Percentiles rank a stretch among this genome's conserved stretches.
phyloP scores from a whole-genome alignment of 2,329 filamentous ascomycete genomes.

The Botrytis tulipae region DNA sequence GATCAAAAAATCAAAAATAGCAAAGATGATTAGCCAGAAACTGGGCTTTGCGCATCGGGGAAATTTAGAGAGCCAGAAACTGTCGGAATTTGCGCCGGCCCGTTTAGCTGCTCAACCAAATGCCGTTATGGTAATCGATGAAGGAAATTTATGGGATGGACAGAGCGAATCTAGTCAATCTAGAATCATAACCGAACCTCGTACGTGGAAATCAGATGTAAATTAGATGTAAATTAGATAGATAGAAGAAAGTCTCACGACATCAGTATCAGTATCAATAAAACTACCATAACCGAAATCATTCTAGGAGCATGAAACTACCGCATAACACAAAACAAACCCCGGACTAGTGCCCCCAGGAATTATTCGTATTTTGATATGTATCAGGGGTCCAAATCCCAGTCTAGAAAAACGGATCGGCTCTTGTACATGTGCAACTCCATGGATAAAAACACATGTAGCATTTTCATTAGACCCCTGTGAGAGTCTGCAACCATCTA shows the following conservation, averaged over 20 bases:
- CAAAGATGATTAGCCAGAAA: background rate
- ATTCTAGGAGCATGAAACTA: background rate
- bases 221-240: background rate
- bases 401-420: background rate
- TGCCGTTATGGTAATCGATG: background rate
- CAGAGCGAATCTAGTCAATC: conserved; percentile 18
- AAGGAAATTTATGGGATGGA: background rate
- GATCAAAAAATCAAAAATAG: background rate
- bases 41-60: background rate
- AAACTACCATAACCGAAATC: background rate
- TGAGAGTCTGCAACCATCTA: background rate
- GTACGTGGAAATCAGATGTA: conserved; percentile 10
- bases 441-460: background rate
- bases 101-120: background rate
- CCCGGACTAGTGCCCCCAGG: background rate
- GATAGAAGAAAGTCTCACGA: background rate
- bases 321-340: background rate
- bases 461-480: background rate
- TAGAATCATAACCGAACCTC: conserved; percentile 10
- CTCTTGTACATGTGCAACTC: background rate
- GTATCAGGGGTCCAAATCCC: background rate
- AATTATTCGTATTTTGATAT: background rate
- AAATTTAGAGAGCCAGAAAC: background rate
- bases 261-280: background rate
- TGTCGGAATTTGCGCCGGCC: background rate